Conservation (phyloP, 2,329 filamentous ascomycete genomes). For the Sporothrix protearum region DNA sequence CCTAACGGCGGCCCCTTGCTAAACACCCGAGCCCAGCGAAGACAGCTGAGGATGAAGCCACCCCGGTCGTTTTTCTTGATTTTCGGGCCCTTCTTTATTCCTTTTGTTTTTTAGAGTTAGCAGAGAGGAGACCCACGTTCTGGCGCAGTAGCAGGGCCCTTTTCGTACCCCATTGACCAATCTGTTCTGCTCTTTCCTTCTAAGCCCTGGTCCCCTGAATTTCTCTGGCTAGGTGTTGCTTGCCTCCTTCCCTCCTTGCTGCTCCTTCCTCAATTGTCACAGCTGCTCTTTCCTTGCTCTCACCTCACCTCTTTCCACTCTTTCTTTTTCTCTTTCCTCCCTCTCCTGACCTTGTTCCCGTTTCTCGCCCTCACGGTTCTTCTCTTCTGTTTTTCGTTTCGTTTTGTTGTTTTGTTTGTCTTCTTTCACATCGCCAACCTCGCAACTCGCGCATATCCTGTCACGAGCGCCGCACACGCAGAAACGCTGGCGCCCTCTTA, state of each 20-base stretch:
- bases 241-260: constrained; percentile 8
- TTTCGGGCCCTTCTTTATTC: not conserved
- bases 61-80: not conserved
- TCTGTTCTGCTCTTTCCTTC: constrained; percentile 18
- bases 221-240: not conserved
- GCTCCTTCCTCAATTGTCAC: constrained; percentile 19
- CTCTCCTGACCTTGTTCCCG: not conserved
- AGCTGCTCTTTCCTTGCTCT: not conserved
- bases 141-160: constrained; percentile 4
- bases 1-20: constrained; percentile 11
- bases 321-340: not conserved
- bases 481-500: not conserved
- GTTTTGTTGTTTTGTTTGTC: not conserved
- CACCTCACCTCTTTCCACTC: not conserved
- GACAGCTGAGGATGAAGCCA: constrained; percentile 2
- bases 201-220: constrained; percentile 12
- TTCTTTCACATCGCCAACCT: not conserved
- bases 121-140: constrained; percentile 14
- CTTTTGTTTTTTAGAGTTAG: not conserved
- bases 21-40: not conserved
- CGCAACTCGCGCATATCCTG: constrained; percentile 1
- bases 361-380: not conserved
- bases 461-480: not conserved
- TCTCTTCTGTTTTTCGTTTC: not conserved
- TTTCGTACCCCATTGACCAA: constrained; percentile 20